These are phyloP conservation scores for Exobasidium cylindrosporum DNA, from an alignment of 1,284 basidiomycete genomes.

Conservation along the genomic window DNA sequence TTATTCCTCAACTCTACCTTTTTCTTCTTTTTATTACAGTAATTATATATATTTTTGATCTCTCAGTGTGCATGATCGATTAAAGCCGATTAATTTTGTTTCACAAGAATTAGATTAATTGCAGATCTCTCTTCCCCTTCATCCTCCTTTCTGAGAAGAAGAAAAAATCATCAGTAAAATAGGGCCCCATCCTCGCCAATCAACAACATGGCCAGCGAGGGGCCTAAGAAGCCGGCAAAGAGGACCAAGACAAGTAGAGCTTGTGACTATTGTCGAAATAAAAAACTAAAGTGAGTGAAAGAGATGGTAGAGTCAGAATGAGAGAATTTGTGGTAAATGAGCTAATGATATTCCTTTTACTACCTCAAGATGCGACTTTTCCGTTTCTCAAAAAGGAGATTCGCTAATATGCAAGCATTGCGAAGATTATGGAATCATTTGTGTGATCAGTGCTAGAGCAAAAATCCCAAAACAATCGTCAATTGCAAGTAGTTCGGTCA, in stretches of 20 bases:
- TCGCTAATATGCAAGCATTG: constrained; percentile 5
- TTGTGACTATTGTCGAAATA: constrained; percentile 2
- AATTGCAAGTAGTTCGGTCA: too few relatives aligned
- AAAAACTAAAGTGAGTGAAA: not conserved
- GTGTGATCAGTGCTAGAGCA: not conserved
- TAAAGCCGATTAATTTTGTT: too few relatives aligned
- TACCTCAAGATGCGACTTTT: not conserved
- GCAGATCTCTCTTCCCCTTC: too few relatives aligned
- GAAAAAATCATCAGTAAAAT: too few relatives aligned
- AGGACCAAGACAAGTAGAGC: not conserved
- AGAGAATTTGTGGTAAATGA: not conserved
- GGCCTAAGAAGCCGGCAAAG: not conserved
- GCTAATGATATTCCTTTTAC: not conserved
- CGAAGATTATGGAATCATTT: not conserved
- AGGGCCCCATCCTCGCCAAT: too few relatives aligned
- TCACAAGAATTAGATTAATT: too few relatives aligned
- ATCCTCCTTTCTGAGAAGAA: too few relatives aligned
- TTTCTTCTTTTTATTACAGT: too few relatives aligned
- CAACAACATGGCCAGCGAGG: not conserved
- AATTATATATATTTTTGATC: too few relatives aligned
- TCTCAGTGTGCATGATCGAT: too few relatives aligned
- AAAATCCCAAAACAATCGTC: too few relatives aligned
- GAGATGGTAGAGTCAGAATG: not conserved
- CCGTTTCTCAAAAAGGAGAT: not conserved
- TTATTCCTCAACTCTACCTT: too few relatives aligned